Conservation (phyloP, 1,284 basidiomycete species). For the Entoloma clypeatum region DNA sequence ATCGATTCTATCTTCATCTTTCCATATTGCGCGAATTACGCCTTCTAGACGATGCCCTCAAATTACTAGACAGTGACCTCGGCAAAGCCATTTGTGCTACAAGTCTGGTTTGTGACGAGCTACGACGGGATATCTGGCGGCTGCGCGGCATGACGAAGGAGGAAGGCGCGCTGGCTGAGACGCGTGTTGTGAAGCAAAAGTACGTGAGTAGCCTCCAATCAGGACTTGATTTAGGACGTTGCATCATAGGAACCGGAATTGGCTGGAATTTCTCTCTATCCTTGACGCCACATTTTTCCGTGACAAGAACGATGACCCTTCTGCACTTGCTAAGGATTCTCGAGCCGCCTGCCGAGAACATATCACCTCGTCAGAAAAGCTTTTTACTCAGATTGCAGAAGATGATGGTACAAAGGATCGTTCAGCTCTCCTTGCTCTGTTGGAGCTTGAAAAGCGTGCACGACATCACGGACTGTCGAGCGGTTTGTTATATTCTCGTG, state of each 20-base stretch:
- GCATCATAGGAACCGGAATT: slow-evolving; percentile 69
- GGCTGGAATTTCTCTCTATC: slow-evolving; percentile 76
- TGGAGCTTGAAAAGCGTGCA: slow-evolving; percentile 68
- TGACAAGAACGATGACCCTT: slow-evolving; percentile 21
- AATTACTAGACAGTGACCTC: slow-evolving; percentile 63
- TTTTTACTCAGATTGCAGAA: slow-evolving; percentile 55
- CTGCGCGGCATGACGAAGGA: slow-evolving; percentile 50
- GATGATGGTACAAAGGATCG: slow-evolving; percentile 68
- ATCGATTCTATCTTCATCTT: slow-evolving; percentile 74
- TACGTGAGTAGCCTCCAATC: slow-evolving; percentile 27
- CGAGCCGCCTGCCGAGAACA: slow-evolving; percentile 35
- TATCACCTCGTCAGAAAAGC: slow-evolving; percentile 43
- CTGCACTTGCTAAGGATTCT: slow-evolving; percentile 26
- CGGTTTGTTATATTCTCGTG: slow-evolving; percentile 30
- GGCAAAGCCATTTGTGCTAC: slow-evolving; percentile 64
- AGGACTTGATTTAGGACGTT: slow-evolving; percentile 17
- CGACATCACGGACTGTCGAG: slow-evolving; percentile 43
- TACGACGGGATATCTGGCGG: slow-evolving; percentile 67
- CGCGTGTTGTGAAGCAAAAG: slow-evolving; percentile 56
- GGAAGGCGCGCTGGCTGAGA: slow-evolving; percentile 56
- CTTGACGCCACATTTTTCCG: slow-evolving; percentile 63
- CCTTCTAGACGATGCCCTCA: slow-evolving; percentile 65
- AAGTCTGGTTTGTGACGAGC: slow-evolving; percentile 71
- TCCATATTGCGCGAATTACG: slow-evolving; percentile 66
- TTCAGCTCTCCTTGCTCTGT: slow-evolving; percentile 62